phyloP scores from a whole-genome alignment of 768 basidiomycete genomes.

The Harrya chromipes region DNA sequence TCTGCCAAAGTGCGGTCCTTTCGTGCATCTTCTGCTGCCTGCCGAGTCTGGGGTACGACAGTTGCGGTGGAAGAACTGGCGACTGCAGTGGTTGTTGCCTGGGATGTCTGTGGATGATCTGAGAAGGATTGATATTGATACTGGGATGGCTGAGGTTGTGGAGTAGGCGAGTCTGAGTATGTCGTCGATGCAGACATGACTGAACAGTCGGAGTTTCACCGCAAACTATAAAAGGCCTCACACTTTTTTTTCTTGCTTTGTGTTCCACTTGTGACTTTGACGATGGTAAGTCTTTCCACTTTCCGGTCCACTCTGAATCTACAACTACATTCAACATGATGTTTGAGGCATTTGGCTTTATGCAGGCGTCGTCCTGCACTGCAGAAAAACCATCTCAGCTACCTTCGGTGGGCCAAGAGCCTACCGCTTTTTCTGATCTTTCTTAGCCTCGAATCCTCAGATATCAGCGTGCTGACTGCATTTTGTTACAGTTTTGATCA shows the following conservation, averaged over 20 bases:
- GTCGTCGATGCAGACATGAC: conserved; percentile 32
- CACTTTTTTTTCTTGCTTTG: background rate
- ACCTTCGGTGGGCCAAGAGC: conserved; percentile 64
- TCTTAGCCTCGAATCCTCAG: background rate
- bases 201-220: conserved; percentile 31
- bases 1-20: conserved; percentile 91
- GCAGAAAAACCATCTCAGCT: conserved; percentile 88
- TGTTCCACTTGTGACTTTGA: background rate
- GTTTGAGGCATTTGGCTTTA: conserved; percentile 97
- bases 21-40: conserved; percentile 74
- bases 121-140: conserved; percentile 16
- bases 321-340: conserved; percentile 53
- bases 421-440: conserved; percentile 47
- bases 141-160: conserved; percentile 26
- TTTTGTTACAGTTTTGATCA: conserved; percentile 25
- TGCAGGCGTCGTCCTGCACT: conserved; percentile 60
- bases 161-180: conserved; percentile 32
- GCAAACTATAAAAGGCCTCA: conserved; percentile 21
- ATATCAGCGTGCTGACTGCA: conserved; percentile 8
- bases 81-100: conserved; percentile 12
- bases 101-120: conserved; percentile 23
- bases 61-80: conserved; percentile 18
- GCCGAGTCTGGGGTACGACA: conserved; percentile 48
- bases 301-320: conserved; percentile 12
- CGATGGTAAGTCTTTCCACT: conserved; percentile 20